Evolutionary conservation across 2,329 filamentous ascomycete species (phyloP).

Genomic region (Beauveria sp.): DNA sequence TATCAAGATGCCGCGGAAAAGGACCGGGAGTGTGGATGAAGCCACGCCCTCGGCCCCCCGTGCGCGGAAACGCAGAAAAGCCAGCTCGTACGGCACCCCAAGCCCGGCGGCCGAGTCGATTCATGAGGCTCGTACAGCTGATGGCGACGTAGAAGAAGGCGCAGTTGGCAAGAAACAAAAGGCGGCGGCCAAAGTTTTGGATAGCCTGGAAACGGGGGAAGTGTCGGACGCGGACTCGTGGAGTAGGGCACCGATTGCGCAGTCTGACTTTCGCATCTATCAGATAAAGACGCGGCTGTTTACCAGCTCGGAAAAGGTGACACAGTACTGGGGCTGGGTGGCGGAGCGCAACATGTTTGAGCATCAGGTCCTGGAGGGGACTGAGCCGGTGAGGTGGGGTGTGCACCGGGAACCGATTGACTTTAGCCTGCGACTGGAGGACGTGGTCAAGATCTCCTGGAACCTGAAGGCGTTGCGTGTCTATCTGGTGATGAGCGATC

Average conservation of each 20-base stretch:
- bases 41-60: constrained; percentile 12
- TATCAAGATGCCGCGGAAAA: constrained; percentile 26
- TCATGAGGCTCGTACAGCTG: neutral
- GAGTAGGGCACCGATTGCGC: constrained; percentile 35
- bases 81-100: neutral
- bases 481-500: constrained; percentile 30
- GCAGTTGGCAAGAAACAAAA: neutral
- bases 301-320: constrained; percentile 39
- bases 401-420: constrained; percentile 42
- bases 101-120: neutral
- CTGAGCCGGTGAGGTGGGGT: constrained; percentile 38
- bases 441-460: constrained; percentile 40
- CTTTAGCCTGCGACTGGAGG: constrained; percentile 40
- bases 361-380: constrained; percentile 45
- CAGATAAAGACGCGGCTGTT: constrained; percentile 43
- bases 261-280: constrained; percentile 43
- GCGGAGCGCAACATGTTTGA: constrained; percentile 35
- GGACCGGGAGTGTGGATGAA: constrained; percentile 6
- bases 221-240: constrained; percentile 44
- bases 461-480: constrained; percentile 35
- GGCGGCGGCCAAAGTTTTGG: neutral
- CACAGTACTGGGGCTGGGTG: constrained; percentile 50
- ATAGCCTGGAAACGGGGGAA: constrained; percentile 1
- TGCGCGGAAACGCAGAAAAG: neutral
- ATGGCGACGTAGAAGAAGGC: neutral